Evolutionary conservation across 2,329 filamentous ascomycete species (phyloP), one percentile per base, ranked within the genome.

Genomic region (Akanthomyces muscarius): DNA sequence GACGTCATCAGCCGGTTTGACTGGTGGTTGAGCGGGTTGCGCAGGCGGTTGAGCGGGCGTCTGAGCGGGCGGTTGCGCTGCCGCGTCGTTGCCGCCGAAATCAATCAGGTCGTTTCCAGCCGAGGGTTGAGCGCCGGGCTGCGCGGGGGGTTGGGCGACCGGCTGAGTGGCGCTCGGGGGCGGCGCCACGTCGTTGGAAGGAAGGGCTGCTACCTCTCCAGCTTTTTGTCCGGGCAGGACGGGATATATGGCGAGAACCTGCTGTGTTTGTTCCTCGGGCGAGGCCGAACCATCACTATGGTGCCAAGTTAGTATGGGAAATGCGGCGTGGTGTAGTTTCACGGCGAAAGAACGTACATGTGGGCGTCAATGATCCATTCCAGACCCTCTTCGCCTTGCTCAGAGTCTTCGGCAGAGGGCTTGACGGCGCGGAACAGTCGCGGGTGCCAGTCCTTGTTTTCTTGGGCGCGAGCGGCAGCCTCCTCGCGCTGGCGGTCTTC

Each of bases 351-450:
- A n/a, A 74, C 81, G 72, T 77, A 96, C 92, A 99, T 85, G 62
- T 88, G 82, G 1, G 93, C 89, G 74, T 94, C 89, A 71, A 99
- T 90, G 71, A 98, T 93, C 91, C 92, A 99, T 76, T 98, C 95
- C 36, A 99, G 79, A 67, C 91, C 91, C 72, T 96, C 92, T 74
- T 96, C 90, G 33, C 90, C 91, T 72, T 94, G 88, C 66, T 95
- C 90, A 4, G 83, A 73, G 1, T 87, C 88, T 38, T 88, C 89
- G 1, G 87, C 86, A 1, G 88, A 90, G 28, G 87, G 87, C 51
- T 85, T 83, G 13, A 96, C 89, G 54, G 79, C 78, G 65, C 92
- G 85, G 81, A 99, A 99, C 14, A 98, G 83, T 66, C 88, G 87
- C 0, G 95, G 94, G 41, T 87, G 86, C 95, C 95, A 99, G 66